phyloP scores from a whole-genome alignment of 257 asterid species.

The Anisodus acutangulus region DNA sequence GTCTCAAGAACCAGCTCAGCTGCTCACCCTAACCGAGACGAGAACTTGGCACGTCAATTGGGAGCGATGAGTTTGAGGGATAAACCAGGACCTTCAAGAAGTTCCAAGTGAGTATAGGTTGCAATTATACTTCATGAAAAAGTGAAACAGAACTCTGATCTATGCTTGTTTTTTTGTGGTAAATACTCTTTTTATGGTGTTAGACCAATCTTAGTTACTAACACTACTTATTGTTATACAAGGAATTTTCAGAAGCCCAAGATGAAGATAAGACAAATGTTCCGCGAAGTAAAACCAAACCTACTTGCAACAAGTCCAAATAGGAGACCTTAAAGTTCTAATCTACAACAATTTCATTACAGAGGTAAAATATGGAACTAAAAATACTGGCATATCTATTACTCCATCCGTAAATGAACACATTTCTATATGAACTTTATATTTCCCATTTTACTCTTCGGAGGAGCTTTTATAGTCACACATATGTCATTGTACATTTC shows the following conservation, averaged over 20 bases:
- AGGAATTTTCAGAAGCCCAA: conserved; percentile 6
- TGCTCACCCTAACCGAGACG: background rate
- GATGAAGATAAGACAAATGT: background rate
- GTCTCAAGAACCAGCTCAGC: background rate
- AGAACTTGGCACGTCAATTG: background rate
- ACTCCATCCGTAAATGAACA: background rate
- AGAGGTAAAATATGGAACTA: background rate
- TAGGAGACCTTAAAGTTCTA: background rate
- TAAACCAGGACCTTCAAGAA: conserved; percentile 7
- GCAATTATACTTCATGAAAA: background rate
- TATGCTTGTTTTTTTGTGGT: background rate
- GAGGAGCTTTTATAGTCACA: no score
- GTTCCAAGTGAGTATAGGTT: background rate
- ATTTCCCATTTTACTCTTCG: no score
- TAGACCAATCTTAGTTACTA: background rate
- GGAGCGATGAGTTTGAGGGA: conserved; percentile 15
- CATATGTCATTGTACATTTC: no score
- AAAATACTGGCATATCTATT: background rate
- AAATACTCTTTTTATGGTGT: background rate
- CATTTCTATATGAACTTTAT: no score
- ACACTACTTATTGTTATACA: background rate
- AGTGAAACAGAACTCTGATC: no score
- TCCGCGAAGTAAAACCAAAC: background rate
- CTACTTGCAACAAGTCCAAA: background rate
- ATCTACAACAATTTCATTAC: background rate